These are phyloP conservation scores for Sutorius australiensis DNA, from an alignment of 768 basidiomycete genomes.

Conservation along the genomic window DNA sequence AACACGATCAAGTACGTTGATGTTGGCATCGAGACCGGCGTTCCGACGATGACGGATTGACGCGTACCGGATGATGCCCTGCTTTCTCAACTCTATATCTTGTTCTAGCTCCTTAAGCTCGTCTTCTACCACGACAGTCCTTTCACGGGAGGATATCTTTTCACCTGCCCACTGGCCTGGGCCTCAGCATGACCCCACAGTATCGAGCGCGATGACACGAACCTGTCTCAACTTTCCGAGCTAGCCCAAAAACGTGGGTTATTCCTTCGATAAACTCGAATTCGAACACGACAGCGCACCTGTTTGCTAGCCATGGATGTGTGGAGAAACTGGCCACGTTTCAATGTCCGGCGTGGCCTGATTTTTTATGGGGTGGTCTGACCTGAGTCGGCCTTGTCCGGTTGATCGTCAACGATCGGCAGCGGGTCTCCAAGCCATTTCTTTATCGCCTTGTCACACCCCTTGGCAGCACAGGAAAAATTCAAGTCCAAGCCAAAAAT, in stretches of 20 bases:
- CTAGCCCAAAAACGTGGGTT: slow-evolving; percentile 34
- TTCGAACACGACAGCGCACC: slow-evolving; percentile 34
- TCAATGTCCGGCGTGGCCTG: slow-evolving; percentile 4
- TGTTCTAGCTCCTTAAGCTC: slow-evolving; percentile 80
- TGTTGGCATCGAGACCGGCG: slow-evolving; percentile 1
- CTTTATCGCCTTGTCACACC: neutral
- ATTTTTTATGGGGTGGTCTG: slow-evolving; percentile 19
- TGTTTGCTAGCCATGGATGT: slow-evolving; percentile 61
- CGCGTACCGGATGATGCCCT: slow-evolving; percentile 68
- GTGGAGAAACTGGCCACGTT: neutral
- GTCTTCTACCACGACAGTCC: slow-evolving; percentile 62
- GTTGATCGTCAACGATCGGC: slow-evolving; percentile 4
- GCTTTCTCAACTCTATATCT: slow-evolving; percentile 77
- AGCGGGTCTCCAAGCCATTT: neutral
- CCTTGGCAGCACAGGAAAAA: neutral
- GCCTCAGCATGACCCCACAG: slow-evolving; percentile 18
- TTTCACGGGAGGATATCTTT: slow-evolving; percentile 81
- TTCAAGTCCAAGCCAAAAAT: neutral
- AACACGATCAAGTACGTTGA: neutral
- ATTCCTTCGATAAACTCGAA: neutral
- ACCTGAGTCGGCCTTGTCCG: slow-evolving; percentile 15
- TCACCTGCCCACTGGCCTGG: slow-evolving; percentile 77
- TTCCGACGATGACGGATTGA: neutral
- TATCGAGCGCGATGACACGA: slow-evolving; percentile 16
- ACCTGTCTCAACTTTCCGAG: slow-evolving; percentile 80